Conservation (phyloP, 768 basidiomycete species). For the Lyophyllum decastes region DNA sequence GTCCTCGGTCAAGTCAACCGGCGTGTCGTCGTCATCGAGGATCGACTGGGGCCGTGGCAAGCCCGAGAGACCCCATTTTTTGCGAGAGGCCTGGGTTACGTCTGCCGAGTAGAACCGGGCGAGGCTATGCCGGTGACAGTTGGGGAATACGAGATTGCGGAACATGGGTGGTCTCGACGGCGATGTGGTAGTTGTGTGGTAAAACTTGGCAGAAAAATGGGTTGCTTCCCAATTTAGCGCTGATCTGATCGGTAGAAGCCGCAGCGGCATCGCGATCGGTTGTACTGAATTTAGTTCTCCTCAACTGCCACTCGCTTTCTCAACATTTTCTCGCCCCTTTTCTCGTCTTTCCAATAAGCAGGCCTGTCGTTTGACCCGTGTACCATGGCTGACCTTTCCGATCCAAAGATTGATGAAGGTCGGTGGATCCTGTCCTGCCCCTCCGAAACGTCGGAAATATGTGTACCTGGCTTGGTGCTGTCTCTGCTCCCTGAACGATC, state of each 20-base stretch:
- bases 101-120: conserved; percentile 24
- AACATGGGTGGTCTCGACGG: conserved; percentile 22
- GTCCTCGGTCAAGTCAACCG: conserved; percentile 54
- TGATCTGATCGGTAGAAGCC: conserved; percentile 26
- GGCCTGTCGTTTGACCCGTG: not conserved
- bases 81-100: conserved; percentile 11
- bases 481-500: not conserved
- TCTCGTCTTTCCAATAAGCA: not conserved
- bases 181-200: not conserved
- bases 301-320: not conserved
- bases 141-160: conserved; percentile 15
- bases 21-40: conserved; percentile 46
- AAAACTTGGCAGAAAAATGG: conserved; percentile 2
- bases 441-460: not conserved
- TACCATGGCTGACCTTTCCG: conserved; percentile 78
- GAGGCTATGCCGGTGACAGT: conserved; percentile 16
- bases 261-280: conserved; percentile 9
- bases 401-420: conserved; percentile 77
- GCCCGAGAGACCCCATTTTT: conserved; percentile 42
- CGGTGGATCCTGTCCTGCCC: conserved; percentile 6
- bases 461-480: not conserved
- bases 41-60: conserved; percentile 43
- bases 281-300: not conserved
- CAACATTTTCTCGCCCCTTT: not conserved
- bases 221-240: conserved; percentile 5